Percentiles rank a stretch among this genome's conserved stretches.
phyloP scores from a whole-genome alignment of 306 rosid genomes.

The Psophocarpus tetragonolobus region DNA sequence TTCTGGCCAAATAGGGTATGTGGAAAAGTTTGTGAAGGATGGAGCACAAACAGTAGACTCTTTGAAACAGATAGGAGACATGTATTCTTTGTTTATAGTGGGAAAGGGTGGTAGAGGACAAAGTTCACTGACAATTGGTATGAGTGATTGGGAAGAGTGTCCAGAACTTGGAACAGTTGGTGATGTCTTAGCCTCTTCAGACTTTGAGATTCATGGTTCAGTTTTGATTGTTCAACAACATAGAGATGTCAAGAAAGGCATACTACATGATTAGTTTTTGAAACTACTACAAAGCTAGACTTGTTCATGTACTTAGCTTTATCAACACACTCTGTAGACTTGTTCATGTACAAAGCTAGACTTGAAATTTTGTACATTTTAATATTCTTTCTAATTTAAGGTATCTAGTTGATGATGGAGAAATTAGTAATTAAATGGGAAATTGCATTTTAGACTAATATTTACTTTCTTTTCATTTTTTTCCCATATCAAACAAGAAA shows the following conservation, averaged over 20 bases:
- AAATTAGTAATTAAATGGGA: neutral
- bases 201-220: conserved; percentile 69
- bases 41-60: conserved; percentile 67
- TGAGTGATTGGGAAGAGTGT: conserved; percentile 98
- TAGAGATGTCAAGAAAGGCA: conserved; percentile 60
- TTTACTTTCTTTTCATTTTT: neutral
- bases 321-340: conserved; percentile 32
- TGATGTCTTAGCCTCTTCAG: conserved; percentile 91
- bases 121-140: conserved; percentile 72
- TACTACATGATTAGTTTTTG: conserved; percentile 28
- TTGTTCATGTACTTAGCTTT: conserved; percentile 19
- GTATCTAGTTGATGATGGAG: neutral
- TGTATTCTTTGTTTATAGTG: conserved; percentile 80
- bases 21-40: conserved; percentile 69
- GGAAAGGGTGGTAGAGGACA: conserved; percentile 88
- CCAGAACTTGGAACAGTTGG: conserved; percentile 98
- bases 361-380: neutral
- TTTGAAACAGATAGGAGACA: conserved; percentile 66
- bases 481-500: neutral
- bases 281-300: conserved; percentile 22
- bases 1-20: conserved; percentile 76
- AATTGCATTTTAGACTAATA: neutral
- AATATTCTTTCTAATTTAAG: neutral
- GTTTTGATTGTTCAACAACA: conserved; percentile 88
- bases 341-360: conserved; percentile 18